Evolutionary conservation across 2,329 filamentous ascomycete species (phyloP).

Genomic region (Penicillium olsonii): DNA sequence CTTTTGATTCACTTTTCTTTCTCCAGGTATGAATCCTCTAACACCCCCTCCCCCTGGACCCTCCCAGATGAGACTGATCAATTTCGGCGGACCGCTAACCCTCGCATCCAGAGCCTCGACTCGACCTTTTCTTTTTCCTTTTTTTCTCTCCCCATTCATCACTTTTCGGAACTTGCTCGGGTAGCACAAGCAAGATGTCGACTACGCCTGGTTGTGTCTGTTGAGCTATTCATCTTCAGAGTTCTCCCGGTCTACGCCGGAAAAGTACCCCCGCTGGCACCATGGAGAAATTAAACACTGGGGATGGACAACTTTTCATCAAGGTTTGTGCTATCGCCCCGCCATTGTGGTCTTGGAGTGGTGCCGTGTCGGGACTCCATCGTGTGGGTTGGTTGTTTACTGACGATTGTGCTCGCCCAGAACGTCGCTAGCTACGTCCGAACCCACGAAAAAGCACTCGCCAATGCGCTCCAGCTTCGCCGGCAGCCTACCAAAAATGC

Average conservation of each 20-base stretch:
- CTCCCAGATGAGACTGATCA: constrained; percentile 1
- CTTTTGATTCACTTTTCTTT: neutral
- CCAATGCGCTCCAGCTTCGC: constrained; percentile 88
- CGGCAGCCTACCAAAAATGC: constrained; percentile 71
- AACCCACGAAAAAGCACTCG: constrained; percentile 94
- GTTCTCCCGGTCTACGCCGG: constrained; percentile 33
- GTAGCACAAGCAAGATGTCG: constrained; percentile 38
- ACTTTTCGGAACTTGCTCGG: constrained; percentile 8
- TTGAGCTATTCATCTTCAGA: constrained; percentile 40
- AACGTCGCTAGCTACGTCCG: constrained; percentile 95
- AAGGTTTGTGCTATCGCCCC: constrained; percentile 35
- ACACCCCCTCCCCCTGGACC: neutral
- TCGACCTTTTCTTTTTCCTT: constrained; percentile 5
- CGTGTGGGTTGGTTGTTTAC: neutral
- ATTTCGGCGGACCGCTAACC: constrained; percentile 3
- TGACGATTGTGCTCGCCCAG: constrained; percentile 49
- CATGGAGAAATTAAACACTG: constrained; percentile 53
- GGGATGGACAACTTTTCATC: constrained; percentile 53
- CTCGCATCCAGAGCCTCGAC: constrained; percentile 8
- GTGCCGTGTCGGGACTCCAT: neutral
- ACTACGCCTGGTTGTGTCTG: constrained; percentile 30
- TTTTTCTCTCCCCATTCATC: constrained; percentile 7
- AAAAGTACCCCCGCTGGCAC: constrained; percentile 26
- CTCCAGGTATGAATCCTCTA: constrained; percentile 2
- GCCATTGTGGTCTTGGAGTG: neutral